phyloP scores from a whole-genome alignment of 1,284 basidiomycete species.

The Ustilago xerochloae region DNA sequence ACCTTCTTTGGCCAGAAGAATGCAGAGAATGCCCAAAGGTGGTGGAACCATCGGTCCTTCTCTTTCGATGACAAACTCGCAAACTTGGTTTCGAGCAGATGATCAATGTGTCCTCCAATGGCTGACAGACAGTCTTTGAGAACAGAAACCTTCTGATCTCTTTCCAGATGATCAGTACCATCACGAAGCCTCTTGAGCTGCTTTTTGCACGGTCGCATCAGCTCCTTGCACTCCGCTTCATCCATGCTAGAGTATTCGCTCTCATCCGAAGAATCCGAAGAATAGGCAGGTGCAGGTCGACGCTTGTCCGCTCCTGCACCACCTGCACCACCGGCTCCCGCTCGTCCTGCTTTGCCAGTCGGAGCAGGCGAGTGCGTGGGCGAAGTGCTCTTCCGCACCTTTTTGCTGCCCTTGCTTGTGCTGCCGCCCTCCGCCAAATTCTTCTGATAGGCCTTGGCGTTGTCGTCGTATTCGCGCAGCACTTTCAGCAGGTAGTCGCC shows the following conservation, averaged over 20 bases:
- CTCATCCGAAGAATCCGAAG: constrained; percentile 57
- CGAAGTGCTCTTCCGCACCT: constrained; percentile 42
- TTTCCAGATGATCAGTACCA: constrained; percentile 88
- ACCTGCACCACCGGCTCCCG: constrained; percentile 1
- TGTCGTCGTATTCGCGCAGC: constrained; percentile 79
- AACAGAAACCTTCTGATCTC: constrained; percentile 93
- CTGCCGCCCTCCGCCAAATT: constrained; percentile 26
- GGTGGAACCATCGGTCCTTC: constrained; percentile 85
- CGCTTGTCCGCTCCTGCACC: constrained; percentile 36
- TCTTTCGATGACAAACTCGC: constrained; percentile 78
- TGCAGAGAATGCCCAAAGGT: constrained; percentile 86
- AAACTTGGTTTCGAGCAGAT: constrained; percentile 79
- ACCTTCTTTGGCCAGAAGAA: constrained; percentile 95
- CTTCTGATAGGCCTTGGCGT: constrained; percentile 48
- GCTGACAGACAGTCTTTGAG: constrained; percentile 94
- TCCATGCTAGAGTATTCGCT: constrained; percentile 80
- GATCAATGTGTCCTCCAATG: constrained; percentile 91
- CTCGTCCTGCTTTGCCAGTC: constrained; percentile 31
- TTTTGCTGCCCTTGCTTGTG: constrained; percentile 36
- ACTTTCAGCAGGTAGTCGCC: constrained; percentile 93
- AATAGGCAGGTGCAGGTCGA: constrained; percentile 47
- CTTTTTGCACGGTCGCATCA: constrained; percentile 94
- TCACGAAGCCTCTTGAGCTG: constrained; percentile 92
- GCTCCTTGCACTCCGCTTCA: constrained; percentile 91
- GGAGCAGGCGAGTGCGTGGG: constrained; percentile 48